These are phyloP conservation scores for Papilionanthe hybrid DNA, from an alignment of 116 monocot species.

Conservation along the genomic window DNA sequence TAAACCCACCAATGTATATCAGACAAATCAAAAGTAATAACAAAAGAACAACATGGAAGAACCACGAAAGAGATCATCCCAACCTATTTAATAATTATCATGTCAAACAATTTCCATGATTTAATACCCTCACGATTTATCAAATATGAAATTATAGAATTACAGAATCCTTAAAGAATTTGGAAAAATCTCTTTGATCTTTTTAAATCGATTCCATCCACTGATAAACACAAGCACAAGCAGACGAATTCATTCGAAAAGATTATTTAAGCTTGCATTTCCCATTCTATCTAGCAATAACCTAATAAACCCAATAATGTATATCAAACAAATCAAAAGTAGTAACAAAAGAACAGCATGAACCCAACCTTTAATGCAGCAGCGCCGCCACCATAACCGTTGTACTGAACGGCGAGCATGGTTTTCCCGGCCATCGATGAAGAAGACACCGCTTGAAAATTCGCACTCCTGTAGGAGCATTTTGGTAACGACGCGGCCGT, in stretches of 20 bases:
- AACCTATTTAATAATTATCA: too few relatives aligned
- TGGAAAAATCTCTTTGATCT: too few relatives aligned
- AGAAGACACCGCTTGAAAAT: neutral
- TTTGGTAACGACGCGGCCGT: too few relatives aligned
- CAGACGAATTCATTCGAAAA: neutral
- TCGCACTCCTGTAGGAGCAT: too few relatives aligned
- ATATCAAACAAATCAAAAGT: neutral
- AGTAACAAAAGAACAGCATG: neutral
- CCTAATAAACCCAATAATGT: neutral
- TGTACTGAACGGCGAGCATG: slow-evolving; percentile 58
- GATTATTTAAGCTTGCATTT: neutral
- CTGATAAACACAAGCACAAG: neutral
- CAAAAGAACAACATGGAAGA: neutral
- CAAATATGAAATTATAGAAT: too few relatives aligned
- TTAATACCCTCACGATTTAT: too few relatives aligned
- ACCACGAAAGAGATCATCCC: too few relatives aligned
- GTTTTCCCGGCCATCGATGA: slow-evolving; percentile 42
- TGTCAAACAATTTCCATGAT: too few relatives aligned
- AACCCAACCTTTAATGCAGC: slow-evolving; percentile 44
- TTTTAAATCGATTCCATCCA: too few relatives aligned
- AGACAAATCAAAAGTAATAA: neutral
- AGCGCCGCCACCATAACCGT: slow-evolving; percentile 51
- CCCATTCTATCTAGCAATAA: neutral
- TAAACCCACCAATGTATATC: neutral
- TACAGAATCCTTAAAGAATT: too few relatives aligned